These are phyloP conservation scores for Syncephalis plumigaleata DNA, from an alignment of 371 early-diverging fungal species.

Conservation along the genomic window DNA sequence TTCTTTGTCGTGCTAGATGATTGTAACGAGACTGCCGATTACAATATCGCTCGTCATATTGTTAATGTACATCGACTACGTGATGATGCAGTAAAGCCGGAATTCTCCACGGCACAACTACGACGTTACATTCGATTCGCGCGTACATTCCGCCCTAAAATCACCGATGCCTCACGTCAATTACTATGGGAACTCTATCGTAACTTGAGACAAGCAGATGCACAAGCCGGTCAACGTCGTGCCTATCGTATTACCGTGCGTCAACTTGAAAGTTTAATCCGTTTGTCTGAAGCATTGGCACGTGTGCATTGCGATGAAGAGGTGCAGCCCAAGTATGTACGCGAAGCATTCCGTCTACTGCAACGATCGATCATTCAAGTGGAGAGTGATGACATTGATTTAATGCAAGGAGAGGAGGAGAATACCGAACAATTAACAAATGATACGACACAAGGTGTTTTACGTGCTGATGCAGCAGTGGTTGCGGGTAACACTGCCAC, in stretches of 20 bases:
- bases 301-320: constrained; percentile 68
- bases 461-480: constrained; percentile 1
- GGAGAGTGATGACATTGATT: constrained; percentile 71
- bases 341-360: constrained; percentile 84
- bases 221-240: constrained; percentile 48
- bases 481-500: constrained; percentile 4
- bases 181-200: constrained; percentile 77
- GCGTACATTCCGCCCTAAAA: constrained; percentile 68
- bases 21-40: constrained; percentile 82
- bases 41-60: constrained; percentile 87
- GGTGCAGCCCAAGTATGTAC: constrained; percentile 61
- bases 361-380: constrained; percentile 87
- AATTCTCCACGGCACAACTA: constrained; percentile 59
- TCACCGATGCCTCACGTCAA: constrained; percentile 65
- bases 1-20: constrained; percentile 98
- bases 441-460: constrained; percentile 1
- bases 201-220: constrained; percentile 79
- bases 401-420: constrained; percentile 34
- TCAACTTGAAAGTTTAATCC: constrained; percentile 95
- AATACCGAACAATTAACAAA: constrained; percentile 1
- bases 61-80: constrained; percentile 73
- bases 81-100: constrained; percentile 51
- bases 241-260: constrained; percentile 97
- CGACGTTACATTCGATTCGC: constrained; percentile 80
- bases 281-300: constrained; percentile 95